Conservation (phyloP, 495 filamentous ascomycete genomes). For the Jackrogersella multiformis region DNA sequence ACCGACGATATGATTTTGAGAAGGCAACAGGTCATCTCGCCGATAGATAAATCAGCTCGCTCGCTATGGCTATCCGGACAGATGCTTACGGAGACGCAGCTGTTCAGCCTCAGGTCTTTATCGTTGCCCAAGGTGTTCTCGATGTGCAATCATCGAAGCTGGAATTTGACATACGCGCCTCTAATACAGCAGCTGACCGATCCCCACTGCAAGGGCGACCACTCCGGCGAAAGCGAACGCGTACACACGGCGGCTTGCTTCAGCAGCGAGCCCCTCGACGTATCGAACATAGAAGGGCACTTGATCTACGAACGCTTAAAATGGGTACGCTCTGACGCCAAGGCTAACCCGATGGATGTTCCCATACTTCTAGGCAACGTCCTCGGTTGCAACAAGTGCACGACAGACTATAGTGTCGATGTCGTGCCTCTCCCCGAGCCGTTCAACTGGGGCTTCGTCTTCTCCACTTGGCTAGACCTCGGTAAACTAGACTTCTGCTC, state of each 20-base stretch:
- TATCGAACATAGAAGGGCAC: conserved; percentile 33
- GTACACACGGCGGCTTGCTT: conserved; percentile 21
- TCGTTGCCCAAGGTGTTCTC: conserved; percentile 13
- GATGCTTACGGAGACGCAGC: neutral
- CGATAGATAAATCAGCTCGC: conserved; percentile 28
- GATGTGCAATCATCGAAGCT: conserved; percentile 29
- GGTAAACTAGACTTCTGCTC: conserved; percentile 27
- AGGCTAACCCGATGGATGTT: conserved; percentile 20
- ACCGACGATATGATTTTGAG: conserved; percentile 20
- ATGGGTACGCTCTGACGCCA: conserved; percentile 5
- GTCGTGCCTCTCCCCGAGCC: conserved; percentile 25
- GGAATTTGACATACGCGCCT: conserved; percentile 4
- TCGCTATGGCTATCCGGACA: conserved; percentile 32
- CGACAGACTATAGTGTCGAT: conserved; percentile 36
- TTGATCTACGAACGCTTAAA: conserved; percentile 32
- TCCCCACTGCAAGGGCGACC: conserved; percentile 7
- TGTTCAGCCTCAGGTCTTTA: neutral
- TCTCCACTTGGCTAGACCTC: conserved; percentile 36
- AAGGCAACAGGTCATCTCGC: conserved; percentile 33
- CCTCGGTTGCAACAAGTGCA: conserved; percentile 27
- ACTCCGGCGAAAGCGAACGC: neutral
- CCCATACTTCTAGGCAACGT: conserved; percentile 27
- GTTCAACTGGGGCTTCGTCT: conserved; percentile 36
- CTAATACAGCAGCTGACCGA: conserved; percentile 13
- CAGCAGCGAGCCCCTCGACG: conserved; percentile 13